phyloP scores from a whole-genome alignment of 2,329 filamentous ascomycete species.

The Bipolaris gigantea region DNA sequence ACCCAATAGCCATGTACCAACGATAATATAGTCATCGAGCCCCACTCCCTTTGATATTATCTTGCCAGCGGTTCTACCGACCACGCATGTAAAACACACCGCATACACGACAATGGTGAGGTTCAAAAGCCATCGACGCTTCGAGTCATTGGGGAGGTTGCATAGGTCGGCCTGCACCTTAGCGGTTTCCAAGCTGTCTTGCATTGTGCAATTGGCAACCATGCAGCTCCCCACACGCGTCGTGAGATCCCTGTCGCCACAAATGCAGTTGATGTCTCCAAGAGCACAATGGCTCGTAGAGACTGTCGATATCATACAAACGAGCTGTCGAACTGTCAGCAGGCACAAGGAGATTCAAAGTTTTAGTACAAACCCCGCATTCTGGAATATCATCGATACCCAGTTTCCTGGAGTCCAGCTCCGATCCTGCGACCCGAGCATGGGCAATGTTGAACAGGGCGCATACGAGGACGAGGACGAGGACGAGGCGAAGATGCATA shows the following conservation, averaged over 20 bases:
- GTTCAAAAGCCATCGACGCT: constrained; percentile 3
- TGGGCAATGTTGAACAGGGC: background rate
- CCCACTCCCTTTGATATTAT: constrained; percentile 19
- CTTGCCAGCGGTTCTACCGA: constrained; percentile 18
- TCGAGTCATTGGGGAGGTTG: constrained; percentile 20
- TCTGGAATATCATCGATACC: constrained; percentile 22
- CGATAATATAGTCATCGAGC: constrained; percentile 25
- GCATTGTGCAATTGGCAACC: constrained; percentile 30
- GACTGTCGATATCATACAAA: constrained; percentile 19
- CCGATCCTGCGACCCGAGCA: background rate
- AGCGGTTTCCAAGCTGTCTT: constrained; percentile 19
- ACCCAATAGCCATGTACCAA: constrained; percentile 19
- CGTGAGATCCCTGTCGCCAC: constrained; percentile 11
- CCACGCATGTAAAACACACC: constrained; percentile 17
- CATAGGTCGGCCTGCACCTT: constrained; percentile 29
- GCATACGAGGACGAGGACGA: constrained; percentile 1
- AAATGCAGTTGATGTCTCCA: constrained; percentile 22
- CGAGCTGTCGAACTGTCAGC: constrained; percentile 13
- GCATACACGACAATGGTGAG: constrained; percentile 18
- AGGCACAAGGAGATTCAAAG: background rate
- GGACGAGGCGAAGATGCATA: constrained; percentile 2
- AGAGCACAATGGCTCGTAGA: constrained; percentile 19
- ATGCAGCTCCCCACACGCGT: constrained; percentile 16
- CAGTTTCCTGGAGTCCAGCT: constrained; percentile 4
- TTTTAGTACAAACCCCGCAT: constrained; percentile 23